A percentile compares a stretch with the other conserved stretches of the same genome.
Evolutionary conservation across 768 basidiomycete genomes (phyloP).

Genomic region (Erythrobasidium yunnanense): DNA sequence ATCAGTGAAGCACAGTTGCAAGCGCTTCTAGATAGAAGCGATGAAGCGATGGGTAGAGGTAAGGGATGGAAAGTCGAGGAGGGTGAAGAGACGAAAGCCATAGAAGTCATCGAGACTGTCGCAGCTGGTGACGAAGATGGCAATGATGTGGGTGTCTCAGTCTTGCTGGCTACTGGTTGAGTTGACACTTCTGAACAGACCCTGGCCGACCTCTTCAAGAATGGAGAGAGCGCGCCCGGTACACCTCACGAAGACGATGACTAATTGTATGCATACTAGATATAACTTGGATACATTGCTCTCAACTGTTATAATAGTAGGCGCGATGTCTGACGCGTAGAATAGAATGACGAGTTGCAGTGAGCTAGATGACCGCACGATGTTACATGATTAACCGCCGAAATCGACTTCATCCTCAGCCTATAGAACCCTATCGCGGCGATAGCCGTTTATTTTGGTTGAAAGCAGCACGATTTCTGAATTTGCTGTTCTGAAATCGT

Average conservation of each 20-base stretch:
- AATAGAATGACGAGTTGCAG: background rate
- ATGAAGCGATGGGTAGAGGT: constrained; percentile 25
- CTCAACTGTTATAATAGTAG: background rate
- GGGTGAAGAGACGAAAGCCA: background rate
- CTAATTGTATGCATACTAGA: background rate
- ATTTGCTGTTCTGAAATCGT: background rate
- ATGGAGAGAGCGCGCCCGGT: background rate
- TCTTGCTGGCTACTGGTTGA: background rate
- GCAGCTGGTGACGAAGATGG: constrained; percentile 10
- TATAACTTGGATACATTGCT: no score
- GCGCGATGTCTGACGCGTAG: background rate
- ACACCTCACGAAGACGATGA: constrained; percentile 3
- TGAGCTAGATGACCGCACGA: no score
- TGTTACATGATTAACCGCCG: no score
- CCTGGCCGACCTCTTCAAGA: constrained; percentile 12
- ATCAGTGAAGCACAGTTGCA: constrained; percentile 73
- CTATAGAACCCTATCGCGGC: background rate
- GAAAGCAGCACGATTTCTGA: background rate
- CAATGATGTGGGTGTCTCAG: background rate
- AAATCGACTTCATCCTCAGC: no score
- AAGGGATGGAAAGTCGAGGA: constrained; percentile 26
- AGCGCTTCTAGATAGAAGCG: constrained; percentile 63
- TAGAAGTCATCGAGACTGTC: constrained; percentile 30
- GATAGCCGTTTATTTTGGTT: background rate
- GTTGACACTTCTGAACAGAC: background rate